Evolutionary conservation across 208 protist species (phyloP), one percentile per base, ranked within the genome.

Genomic region (Polymyxa betae): DNA sequence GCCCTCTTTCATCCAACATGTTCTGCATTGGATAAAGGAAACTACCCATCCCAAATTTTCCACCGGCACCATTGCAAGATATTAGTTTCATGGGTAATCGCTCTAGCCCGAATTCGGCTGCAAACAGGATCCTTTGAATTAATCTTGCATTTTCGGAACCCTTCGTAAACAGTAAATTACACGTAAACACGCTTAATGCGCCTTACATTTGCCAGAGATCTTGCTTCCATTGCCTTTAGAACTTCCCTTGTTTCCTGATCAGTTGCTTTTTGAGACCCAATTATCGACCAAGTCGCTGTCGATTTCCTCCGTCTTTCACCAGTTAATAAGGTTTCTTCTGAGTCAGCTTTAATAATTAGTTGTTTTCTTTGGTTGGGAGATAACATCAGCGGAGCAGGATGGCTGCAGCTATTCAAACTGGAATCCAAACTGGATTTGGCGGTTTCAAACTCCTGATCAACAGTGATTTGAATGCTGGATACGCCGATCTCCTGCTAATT

Each of bases 111-210:
- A 82, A 82, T 12, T 82, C 72, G 35, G 5, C 72, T 35, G 72
- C 40, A 43, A 82, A 82, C 5, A 82, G 72, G n/a, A 82, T 82
- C 40, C 72, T 35, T 82, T 82, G 72, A 35, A 82, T n/a, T 40
- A 82, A n/a, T 20, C 72, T 5, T 38, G 72, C 72, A n/a, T 82
- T 82, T n/a, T 82, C 72, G 5, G 72, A 82, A 12, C 72, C 72
- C 49, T 60, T 60, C 49, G 49, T 24, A 60, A 24, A 60, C 49
- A 29, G 12, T 29, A 29, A 5, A 60, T 5, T 60, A 60, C 49
- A 5, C 24, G 5, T 60, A 24, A 60, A 60, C 12, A 60, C 49
- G 24, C 49, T 29, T 24, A n/a, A n/a, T n/a, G n/a, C n/a, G 5
- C 49, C 5, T 5, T 60, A 60, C 49, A 5, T 5, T 60, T 60